phyloP scores from a whole-genome alignment of 192 early-diverging fungal species.

The Entrophospora sp. region DNA sequence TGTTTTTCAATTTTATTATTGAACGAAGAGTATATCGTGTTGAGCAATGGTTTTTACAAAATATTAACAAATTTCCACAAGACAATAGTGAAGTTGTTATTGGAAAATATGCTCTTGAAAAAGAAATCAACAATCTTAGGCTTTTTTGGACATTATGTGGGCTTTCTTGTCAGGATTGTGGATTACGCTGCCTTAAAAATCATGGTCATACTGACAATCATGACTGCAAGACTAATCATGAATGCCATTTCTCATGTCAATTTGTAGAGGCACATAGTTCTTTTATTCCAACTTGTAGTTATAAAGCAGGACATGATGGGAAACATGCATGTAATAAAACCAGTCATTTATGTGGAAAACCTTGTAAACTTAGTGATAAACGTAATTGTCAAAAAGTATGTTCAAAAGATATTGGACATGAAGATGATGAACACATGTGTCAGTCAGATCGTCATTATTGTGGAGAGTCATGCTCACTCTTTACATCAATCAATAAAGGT shows the following conservation, averaged over 20 bases:
- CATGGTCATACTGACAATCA: constrained; percentile 3
- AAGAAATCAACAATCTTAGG: constrained; percentile 6
- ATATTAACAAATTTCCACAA: background rate
- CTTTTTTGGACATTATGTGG: constrained; percentile 6
- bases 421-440: constrained; percentile 14
- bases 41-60: constrained; percentile 11
- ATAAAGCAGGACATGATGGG: constrained; percentile 10
- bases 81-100: constrained; percentile 8
- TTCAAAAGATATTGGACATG: constrained; percentile 16
- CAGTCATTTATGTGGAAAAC: constrained; percentile 1
- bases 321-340: constrained; percentile 10
- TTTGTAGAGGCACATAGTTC: constrained; percentile 5
- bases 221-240: constrained; percentile 21
- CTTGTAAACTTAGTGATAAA: background rate
- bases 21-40: constrained; percentile 3
- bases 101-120: background rate
- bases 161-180: constrained; percentile 1
- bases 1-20: constrained; percentile 15
- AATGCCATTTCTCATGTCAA: constrained; percentile 1
- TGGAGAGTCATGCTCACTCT: constrained; percentile 16
- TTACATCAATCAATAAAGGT: background rate
- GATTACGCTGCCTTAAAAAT: constrained; percentile 10
- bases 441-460: constrained; percentile 19
- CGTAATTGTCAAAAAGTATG: constrained; percentile 16
- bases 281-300: background rate